These are phyloP conservation scores for Brassica cretica DNA, from an alignment of 345 rosid genomes.

Conservation along the genomic window DNA sequence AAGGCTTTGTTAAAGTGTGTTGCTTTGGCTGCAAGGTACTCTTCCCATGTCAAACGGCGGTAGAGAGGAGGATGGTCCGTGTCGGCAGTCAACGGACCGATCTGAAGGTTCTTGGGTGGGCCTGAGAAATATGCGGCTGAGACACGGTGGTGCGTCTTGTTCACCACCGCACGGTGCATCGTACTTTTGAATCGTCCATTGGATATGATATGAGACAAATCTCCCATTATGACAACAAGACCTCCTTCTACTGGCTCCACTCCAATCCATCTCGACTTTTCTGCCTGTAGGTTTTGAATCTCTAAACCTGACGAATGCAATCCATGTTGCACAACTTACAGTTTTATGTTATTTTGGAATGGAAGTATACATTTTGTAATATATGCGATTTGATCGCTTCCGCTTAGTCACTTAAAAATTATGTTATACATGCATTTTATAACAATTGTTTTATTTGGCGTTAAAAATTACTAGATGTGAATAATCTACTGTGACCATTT, in stretches of 20 bases:
- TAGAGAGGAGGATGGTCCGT: constrained; percentile 45
- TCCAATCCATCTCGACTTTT: constrained; percentile 42
- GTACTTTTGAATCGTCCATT: constrained; percentile 49
- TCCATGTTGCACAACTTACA: not conserved
- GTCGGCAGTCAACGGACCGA: constrained; percentile 39
- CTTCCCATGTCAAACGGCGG: constrained; percentile 48
- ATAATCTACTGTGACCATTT: not conserved
- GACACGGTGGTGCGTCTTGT: constrained; percentile 43
- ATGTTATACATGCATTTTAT: not conserved
- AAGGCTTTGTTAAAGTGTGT: constrained; percentile 45
- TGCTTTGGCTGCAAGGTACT: constrained; percentile 50
- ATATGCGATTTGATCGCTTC: not conserved
- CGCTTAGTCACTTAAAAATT: not conserved
- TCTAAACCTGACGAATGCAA: constrained; percentile 34
- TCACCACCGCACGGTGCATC: constrained; percentile 50
- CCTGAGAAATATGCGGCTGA: constrained; percentile 52
- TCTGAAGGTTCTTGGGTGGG: constrained; percentile 39
- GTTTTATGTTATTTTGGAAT: not conserved
- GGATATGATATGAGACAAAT: constrained; percentile 48
- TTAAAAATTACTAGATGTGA: not conserved
- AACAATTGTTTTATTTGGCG: not conserved
- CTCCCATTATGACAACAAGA: constrained; percentile 49
- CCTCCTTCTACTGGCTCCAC: constrained; percentile 41
- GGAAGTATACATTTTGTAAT: not conserved
- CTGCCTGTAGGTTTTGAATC: constrained; percentile 39